Evolutionary conservation across 1,284 basidiomycete species (phyloP).

Genomic region (Leccinum solheimii): DNA sequence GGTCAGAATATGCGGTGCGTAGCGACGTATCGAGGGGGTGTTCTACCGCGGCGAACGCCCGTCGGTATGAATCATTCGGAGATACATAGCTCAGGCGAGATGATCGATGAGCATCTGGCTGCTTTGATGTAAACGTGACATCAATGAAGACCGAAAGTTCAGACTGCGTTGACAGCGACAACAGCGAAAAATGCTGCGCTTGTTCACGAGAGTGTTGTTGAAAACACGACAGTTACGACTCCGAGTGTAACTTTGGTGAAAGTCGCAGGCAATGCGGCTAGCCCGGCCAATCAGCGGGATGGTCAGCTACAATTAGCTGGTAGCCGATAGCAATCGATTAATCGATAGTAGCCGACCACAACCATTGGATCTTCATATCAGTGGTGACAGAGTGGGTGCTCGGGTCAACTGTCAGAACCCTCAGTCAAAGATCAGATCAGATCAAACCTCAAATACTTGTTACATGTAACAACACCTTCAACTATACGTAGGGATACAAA

Average conservation of each 20-base stretch:
- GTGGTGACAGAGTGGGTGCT: not conserved
- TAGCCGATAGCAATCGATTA: no score
- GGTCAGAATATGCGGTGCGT: not conserved
- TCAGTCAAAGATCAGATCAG: not conserved
- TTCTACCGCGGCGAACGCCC: no score
- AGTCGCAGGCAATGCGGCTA: no score
- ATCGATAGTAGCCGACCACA: no score
- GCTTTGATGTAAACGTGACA: not conserved
- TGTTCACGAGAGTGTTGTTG: slow-evolving; percentile 12
- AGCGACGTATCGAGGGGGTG: not conserved
- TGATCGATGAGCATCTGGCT: not conserved
- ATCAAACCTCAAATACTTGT: not conserved
- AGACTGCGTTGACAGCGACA: not conserved
- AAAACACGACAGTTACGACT: not conserved
- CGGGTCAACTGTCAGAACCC: not conserved
- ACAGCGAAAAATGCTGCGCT: slow-evolving; percentile 11
- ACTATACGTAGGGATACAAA: not conserved
- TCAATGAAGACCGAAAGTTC: slow-evolving; percentile 12
- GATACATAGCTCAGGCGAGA: slow-evolving; percentile 4
- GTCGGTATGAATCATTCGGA: not conserved
- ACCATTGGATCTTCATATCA: no score
- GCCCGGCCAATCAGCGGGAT: no score
- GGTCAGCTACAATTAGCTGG: no score
- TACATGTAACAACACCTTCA: not conserved
- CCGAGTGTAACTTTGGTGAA: no score